Conservation (phyloP, 1,139 yeast species). For the Lodderomyces metapsilosis region DNA sequence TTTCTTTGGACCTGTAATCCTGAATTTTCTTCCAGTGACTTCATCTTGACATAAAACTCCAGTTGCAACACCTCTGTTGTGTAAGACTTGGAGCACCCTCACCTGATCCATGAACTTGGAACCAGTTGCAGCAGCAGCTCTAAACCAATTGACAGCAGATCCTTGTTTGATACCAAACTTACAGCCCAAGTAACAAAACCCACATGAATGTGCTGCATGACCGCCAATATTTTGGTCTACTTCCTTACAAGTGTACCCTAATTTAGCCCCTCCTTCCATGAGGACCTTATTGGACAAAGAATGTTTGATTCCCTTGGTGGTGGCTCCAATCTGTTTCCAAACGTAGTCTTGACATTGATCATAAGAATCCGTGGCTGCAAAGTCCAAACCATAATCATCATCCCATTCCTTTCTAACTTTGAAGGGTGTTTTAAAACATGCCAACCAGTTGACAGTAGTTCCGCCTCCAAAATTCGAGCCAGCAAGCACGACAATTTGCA, state of each 20-base stretch:
- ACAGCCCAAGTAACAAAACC: conserved; percentile 55
- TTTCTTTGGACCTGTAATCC: conserved; percentile 46
- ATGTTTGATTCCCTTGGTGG: conserved; percentile 40
- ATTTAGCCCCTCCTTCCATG: conserved; percentile 45
- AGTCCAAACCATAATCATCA: conserved; percentile 45
- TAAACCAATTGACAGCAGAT: conserved; percentile 51
- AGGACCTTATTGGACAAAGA: conserved; percentile 48
- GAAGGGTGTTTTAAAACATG: conserved; percentile 53
- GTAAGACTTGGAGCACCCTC: conserved; percentile 39
- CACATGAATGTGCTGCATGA: conserved; percentile 48
- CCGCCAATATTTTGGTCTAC: conserved; percentile 53
- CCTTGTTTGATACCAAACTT: conserved; percentile 57
- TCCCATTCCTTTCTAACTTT: conserved; percentile 58
- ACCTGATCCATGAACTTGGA: conserved; percentile 50
- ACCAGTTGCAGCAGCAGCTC: conserved; percentile 49
- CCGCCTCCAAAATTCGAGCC: conserved; percentile 65
- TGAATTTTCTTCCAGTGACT: conserved; percentile 28
- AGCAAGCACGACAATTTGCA: conserved; percentile 44
- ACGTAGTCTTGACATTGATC: conserved; percentile 52
- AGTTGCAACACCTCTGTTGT: conserved; percentile 42
- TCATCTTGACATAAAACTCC: conserved; percentile 42
- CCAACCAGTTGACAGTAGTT: conserved; percentile 61
- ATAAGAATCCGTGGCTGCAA: conserved; percentile 45
- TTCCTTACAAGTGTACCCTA: conserved; percentile 43
- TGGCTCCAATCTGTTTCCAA: conserved; percentile 51